Percentiles rank a stretch among this genome's conserved stretches.
phyloP scores from a whole-genome alignment of 2,329 filamentous ascomycete species.

The Sporothrix mexicana region DNA sequence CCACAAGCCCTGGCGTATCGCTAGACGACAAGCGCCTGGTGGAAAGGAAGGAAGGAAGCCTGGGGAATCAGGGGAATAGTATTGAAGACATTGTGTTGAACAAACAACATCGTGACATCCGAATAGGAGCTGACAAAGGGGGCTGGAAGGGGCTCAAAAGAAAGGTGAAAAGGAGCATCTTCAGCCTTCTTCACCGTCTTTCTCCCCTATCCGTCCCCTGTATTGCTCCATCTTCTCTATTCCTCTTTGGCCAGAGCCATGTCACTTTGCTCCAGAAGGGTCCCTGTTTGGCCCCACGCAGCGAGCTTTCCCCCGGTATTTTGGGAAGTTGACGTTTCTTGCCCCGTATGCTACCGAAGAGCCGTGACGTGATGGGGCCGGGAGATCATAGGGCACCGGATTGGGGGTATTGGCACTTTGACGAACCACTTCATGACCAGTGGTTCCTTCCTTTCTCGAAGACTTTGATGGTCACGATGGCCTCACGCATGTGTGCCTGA shows the following conservation, averaged over 20 bases:
- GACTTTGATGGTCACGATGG: too few relatives aligned
- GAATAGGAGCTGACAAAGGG: neutral
- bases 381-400: too few relatives aligned
- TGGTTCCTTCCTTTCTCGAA: too few relatives aligned
- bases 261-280: neutral
- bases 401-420: too few relatives aligned
- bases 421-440: too few relatives aligned
- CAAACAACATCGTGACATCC: neutral
- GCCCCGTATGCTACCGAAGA: too few relatives aligned
- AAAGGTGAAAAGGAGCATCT: neutral
- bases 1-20: neutral
- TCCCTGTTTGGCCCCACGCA: neutral
- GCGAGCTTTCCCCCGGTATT: neutral
- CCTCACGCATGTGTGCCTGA: too few relatives aligned
- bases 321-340: too few relatives aligned
- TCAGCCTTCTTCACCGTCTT: constrained; percentile 13
- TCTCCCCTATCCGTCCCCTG: neutral
- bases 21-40: neutral
- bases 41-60: neutral
- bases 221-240: neutral
- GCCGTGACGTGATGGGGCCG: too few relatives aligned
- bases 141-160: neutral
- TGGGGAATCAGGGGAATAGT: neutral
- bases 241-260: constrained; percentile 6
- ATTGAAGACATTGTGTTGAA: neutral